Conservation (phyloP, 352 stramenopile genomes). For the Thraustotheca clavata region DNA sequence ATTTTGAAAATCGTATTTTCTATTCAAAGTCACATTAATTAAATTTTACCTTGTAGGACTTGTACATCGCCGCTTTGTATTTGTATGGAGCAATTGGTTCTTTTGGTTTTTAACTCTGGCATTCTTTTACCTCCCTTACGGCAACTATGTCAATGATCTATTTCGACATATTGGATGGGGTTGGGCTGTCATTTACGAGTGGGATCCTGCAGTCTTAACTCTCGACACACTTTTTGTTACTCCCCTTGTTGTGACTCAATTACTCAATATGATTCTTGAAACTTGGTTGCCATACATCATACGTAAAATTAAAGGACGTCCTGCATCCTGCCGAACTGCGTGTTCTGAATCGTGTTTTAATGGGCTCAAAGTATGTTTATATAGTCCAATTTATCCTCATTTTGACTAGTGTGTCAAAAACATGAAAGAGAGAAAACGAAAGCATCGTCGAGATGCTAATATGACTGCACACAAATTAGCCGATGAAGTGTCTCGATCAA, state of each 20-base stretch:
- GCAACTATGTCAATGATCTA: constrained; percentile 52
- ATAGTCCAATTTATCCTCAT: neutral
- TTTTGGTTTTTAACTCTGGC: constrained; percentile 87
- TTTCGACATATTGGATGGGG: constrained; percentile 30
- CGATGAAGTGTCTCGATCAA: constrained; percentile 57
- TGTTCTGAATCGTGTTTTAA: constrained; percentile 4
- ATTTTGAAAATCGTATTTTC: constrained; percentile 67
- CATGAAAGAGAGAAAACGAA: constrained; percentile 2
- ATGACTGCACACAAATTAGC: constrained; percentile 58
- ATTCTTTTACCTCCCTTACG: constrained; percentile 86
- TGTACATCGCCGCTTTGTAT: constrained; percentile 83
- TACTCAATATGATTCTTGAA: constrained; percentile 85
- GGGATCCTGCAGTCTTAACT: constrained; percentile 55
- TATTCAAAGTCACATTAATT: too few species aligned
- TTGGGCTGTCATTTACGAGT: constrained; percentile 21
- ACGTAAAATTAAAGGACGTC: constrained; percentile 50
- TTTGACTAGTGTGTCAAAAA: constrained; percentile 1
- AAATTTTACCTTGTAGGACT: constrained; percentile 22
- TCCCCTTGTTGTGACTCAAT: constrained; percentile 79
- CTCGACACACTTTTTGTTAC: constrained; percentile 85
- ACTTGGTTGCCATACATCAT: constrained; percentile 78
- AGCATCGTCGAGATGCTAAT: constrained; percentile 24
- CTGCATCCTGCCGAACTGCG: constrained; percentile 1
- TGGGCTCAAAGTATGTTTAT: neutral
- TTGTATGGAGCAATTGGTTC: constrained; percentile 89